Evolutionary conservation across 176 grass and related monocot genomes (phyloP), one percentile per base, ranked within the genome.

Genomic region (Juncus inflexus): DNA sequence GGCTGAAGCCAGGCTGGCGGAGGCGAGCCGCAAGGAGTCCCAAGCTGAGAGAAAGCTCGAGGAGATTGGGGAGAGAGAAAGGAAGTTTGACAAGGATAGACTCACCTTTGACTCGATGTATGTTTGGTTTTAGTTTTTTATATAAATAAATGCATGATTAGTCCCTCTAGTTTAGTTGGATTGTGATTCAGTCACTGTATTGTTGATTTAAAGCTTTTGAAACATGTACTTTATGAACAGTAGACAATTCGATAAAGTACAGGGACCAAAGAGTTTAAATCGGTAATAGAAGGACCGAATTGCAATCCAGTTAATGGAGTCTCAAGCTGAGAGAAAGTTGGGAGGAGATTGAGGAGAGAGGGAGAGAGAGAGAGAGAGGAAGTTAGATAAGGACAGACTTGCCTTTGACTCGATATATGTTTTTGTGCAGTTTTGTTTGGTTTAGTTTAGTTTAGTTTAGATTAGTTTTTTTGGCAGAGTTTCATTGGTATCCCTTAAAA

Each of bases 1-100:
- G 59, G 88, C 88, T 52, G 88, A 97, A 72, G 94, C 94, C 38
- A 89, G 83, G 80, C 94, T 97, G 70, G 94, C 94, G 72, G 94
- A 97, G 71, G 88, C 88, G 61, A 91, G 81, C 65, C 88, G 94
- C 12, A 97, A 89, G 72, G 91, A 77, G 55, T 91, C 88, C 36
- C 88, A 97, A 56, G 83, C 83, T 67, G 85, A 91, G 38, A 74
- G 82, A 9, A 90, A 86, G 76, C 77, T 97, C 50, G 94, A 92
- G 55, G 94, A 97, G 50, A 66, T 73, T 19, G 82, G 89, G 64
- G 71, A 78, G 55, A 87, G 82, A n/a, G 82, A 97, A 53, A 85
- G 80, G 58, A 89, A 90, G 62, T 60, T 97, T 68, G 82, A 91
- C 75, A 97, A 86, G 74, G 94, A 91, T 45, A 86, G 86, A 65